These are phyloP conservation scores for Zanthoxylum bungeanum DNA, from an alignment of 345 rosid species.

Conservation along the genomic window DNA sequence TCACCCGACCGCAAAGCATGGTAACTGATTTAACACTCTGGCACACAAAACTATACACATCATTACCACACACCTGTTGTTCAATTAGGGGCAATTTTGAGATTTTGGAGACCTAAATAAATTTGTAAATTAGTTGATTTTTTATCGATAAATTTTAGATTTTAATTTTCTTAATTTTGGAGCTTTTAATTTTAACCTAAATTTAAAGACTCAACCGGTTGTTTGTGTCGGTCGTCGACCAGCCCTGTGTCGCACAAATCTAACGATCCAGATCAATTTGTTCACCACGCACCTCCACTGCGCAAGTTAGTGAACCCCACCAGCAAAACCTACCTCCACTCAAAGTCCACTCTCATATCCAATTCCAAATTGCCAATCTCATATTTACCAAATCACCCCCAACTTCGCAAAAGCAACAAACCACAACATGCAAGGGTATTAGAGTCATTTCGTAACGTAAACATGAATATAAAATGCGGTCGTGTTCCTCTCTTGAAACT, in stretches of 20 bases:
- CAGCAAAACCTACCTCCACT: constrained; percentile 10
- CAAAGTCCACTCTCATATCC: not conserved
- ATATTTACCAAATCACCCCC: constrained; percentile 11
- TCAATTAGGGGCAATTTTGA: too few relatives aligned
- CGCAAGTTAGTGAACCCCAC: constrained; percentile 22
- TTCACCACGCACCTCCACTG: constrained; percentile 21
- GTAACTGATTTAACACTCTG: constrained; percentile 34
- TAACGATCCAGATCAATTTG: constrained; percentile 37
- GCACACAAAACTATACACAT: constrained; percentile 21
- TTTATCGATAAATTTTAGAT: too few relatives aligned
- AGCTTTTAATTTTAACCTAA: too few relatives aligned
- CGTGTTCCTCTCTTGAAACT: constrained; percentile 19
- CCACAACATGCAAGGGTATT: not conserved
- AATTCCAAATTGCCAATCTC: too few relatives aligned
- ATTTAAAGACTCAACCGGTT: too few relatives aligned
- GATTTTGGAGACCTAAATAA: too few relatives aligned
- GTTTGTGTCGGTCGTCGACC: too few relatives aligned
- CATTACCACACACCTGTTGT: too few relatives aligned
- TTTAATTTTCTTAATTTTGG: too few relatives aligned
- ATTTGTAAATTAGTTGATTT: too few relatives aligned
- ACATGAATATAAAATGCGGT: constrained; percentile 27
- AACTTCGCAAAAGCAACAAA: not conserved
- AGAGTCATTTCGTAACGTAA: not conserved
- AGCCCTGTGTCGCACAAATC: constrained; percentile 15
- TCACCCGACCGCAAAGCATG: constrained; percentile 50